Evolutionary conservation across 371 early-diverging fungal genomes (phyloP), one percentile per base, ranked within the genome.

Genomic region (Circinella umbellata): DNA sequence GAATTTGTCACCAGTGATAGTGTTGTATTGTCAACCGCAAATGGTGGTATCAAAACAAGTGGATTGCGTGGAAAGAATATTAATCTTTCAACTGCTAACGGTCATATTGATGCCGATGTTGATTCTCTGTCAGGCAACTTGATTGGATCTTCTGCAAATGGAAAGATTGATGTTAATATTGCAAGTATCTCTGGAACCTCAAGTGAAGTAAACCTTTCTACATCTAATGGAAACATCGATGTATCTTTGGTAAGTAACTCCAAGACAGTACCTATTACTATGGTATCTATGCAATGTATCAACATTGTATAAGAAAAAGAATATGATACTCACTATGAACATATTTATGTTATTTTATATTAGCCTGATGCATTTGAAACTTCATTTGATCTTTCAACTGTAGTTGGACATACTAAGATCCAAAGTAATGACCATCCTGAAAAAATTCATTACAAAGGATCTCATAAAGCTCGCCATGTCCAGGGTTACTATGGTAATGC

Each of bases 401-500:
- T 61, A 15, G 4, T 61, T 7, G 62, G 62, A 17, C 36, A 9
- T 9, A n/a, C 27, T 14, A 8, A 34, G 18, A 35, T 59, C 15
- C 18, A 36, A 13, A 39, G 39, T 1, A 27, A 27, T 27, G 62
- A 39, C 39, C 42, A 61, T 14, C 62, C 62, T 14, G 62, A 39
- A 42, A 61, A 61, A 42, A 3, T 61, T 18, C 62, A 61, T 61
- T 61, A 39, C 62, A 37, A 61, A 54, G 54, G 54, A 8, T 61
- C 60, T 11, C 60, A 35, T 39, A 18, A 27, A 4, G n/a, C 39
- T 11, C 42, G 6, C n/a, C 37, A 42, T 34, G 4, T 18, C 9
- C 42, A 61, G 17, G 62, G 62, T n/a, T 61, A 61, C 35, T 61
- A 61, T 61, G 62, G 62, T 18, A 27, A 61, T 14, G 17, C 37